Percentiles rank a stretch among this genome's conserved stretches.
Conservation (phyloP, 2,329 filamentous ascomycete species). For the Cladorrhinum sp. region DNA sequence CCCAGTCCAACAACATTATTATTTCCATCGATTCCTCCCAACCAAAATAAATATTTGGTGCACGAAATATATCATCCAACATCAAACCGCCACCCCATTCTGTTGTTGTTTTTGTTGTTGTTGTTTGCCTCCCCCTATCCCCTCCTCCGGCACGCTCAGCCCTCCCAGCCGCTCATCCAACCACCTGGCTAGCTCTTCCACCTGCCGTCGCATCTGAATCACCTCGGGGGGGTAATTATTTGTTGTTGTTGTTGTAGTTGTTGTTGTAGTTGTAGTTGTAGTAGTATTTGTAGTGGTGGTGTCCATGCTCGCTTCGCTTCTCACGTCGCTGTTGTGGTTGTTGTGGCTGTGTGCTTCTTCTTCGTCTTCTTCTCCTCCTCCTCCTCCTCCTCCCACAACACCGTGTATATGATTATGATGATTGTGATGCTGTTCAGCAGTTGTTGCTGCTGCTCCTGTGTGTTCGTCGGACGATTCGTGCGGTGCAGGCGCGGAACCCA, state of each 20-base stretch:
- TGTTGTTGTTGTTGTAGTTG: slow-evolving; percentile 28
- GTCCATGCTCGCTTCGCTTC: no score
- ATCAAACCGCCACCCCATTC: not conserved
- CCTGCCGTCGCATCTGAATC: slow-evolving; percentile 52
- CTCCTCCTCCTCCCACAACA: no score
- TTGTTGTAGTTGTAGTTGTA: not conserved
- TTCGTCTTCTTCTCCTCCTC: no score
- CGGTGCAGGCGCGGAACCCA: slow-evolving; percentile 36
- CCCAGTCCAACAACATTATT: no score
- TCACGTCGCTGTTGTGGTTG: not conserved
- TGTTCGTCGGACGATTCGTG: not conserved
- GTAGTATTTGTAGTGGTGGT: not conserved
- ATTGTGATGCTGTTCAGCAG: no score
- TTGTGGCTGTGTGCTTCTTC: not conserved
- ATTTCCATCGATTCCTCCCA: no score
- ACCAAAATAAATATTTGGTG: no score
- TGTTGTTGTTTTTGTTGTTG: not conserved
- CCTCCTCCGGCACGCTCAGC: slow-evolving; percentile 52
- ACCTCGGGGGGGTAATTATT: slow-evolving; percentile 41
- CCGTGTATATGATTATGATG: no score
- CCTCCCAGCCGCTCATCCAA: slow-evolving; percentile 58
- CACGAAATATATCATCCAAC: not conserved
- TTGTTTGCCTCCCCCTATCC: slow-evolving; percentile 34
- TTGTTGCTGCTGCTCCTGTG: not conserved
- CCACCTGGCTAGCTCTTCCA: slow-evolving; percentile 57